Evolutionary conservation across 2,329 filamentous ascomycete genomes (phyloP).

Genomic region (Sodiomyces alkalinus): DNA sequence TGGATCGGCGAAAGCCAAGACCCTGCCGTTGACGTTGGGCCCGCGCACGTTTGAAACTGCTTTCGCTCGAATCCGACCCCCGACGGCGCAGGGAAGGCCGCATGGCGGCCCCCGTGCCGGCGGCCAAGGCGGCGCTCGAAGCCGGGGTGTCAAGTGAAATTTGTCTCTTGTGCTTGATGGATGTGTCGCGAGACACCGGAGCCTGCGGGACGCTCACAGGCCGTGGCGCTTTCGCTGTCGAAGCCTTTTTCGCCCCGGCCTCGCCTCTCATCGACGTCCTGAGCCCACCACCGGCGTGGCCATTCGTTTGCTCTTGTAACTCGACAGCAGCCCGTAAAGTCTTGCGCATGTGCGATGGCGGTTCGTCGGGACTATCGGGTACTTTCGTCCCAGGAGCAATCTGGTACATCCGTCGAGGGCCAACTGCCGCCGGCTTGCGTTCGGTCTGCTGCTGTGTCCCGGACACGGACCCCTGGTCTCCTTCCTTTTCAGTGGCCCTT

Average conservation of each 20-base stretch:
- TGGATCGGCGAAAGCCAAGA: slow-evolving; percentile 55
- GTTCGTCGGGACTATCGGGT: too few species aligned
- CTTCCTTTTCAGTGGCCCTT: too few species aligned
- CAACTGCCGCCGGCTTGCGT: not conserved
- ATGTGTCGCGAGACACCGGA: not conserved
- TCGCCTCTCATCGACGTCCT: slow-evolving; percentile 29
- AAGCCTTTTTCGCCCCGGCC: not conserved
- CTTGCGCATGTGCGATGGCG: slow-evolving; percentile 3
- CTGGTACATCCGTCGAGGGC: slow-evolving; percentile 20
- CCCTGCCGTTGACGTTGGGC: slow-evolving; percentile 26
- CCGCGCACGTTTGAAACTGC: slow-evolving; percentile 62
- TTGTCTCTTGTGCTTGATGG: slow-evolving; percentile 1
- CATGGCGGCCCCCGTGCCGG: too few species aligned
- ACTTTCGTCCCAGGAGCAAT: slow-evolving; percentile 19
- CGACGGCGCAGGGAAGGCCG: slow-evolving; percentile 30
- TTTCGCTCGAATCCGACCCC: slow-evolving; percentile 55
- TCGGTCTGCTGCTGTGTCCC: slow-evolving; percentile 2
- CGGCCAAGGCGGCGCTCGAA: slow-evolving; percentile 8
- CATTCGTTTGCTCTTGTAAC: too few species aligned
- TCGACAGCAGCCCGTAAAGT: slow-evolving; percentile 4
- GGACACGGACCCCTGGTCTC: slow-evolving; percentile 10
- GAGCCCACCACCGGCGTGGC: slow-evolving; percentile 19
- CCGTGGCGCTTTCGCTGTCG: not conserved
- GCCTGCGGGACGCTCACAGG: slow-evolving; percentile 5
- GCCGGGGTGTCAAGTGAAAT: slow-evolving; percentile 3